phyloP scores from a whole-genome alignment of 305 asterid species.

The Petunia hybrid region DNA sequence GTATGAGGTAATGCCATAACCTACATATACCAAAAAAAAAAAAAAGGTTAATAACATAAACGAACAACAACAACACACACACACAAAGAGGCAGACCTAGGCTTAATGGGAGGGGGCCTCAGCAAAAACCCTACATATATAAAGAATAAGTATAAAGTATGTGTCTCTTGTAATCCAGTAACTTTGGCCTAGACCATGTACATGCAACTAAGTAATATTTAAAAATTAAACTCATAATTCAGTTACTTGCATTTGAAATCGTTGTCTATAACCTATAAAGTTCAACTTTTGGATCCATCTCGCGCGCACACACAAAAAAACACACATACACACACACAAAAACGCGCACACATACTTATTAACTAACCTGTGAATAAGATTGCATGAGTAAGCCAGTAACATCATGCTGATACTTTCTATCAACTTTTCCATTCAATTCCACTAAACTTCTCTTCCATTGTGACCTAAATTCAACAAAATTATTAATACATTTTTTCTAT shows the following conservation, averaged over 20 bases:
- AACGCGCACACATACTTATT: too few species aligned
- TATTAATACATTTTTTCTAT: not conserved
- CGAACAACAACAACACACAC: not conserved
- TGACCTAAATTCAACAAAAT: constrained; percentile 45
- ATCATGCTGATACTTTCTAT: constrained; percentile 62
- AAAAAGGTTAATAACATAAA: not conserved
- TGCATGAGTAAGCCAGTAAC: constrained; percentile 58
- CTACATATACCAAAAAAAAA: constrained; percentile 39
- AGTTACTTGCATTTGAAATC: not conserved
- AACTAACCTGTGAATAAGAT: constrained; percentile 74
- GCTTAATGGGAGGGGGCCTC: too few species aligned
- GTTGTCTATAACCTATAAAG: too few species aligned
- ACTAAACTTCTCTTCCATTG: constrained; percentile 71
- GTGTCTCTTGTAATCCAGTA: too few species aligned
- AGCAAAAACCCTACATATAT: not conserved
- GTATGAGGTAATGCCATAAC: constrained; percentile 70
- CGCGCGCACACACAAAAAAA: not conserved
- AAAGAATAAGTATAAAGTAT: not conserved
- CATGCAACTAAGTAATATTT: not conserved
- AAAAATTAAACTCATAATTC: not conserved
- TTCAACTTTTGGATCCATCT: too few species aligned
- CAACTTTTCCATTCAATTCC: constrained; percentile 72
- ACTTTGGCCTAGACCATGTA: too few species aligned
- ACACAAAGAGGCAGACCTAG: too few species aligned
- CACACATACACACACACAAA: not conserved